Base-by-base conservation (phyloP, 495 filamentous ascomycete genomes). In the Poronia punctata region DNA sequence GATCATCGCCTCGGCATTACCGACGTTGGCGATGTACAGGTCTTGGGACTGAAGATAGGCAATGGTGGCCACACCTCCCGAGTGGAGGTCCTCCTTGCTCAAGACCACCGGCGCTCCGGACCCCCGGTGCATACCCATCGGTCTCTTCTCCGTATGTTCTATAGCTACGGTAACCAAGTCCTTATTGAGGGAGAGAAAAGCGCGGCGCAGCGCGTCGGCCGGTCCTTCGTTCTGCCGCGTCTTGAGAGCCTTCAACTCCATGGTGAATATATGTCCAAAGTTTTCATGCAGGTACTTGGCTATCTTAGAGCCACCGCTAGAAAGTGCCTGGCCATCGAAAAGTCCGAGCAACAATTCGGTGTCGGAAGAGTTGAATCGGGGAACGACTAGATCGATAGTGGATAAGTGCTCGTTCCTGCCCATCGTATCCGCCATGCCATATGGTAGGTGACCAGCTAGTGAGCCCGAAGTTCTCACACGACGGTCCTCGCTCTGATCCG, bases 341-440 rank as follows among this genome's bases (percentile, higher is more conserved):
- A 99, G 78, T 2, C 92, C 92, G 25, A 97, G 63, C 25, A 99
- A 69, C 10, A 82, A 92, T 57, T 97, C 88, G 36, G 86, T 80
- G 45, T 95, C 86, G 34, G 83, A 84, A n/a, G 86, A 88, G 53
- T 87, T 85, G 57, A 96, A 84, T 17, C 85, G 80, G 1, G 93
- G 93, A 21, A 97, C 85, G 27, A 97, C 88, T 70, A 99, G 83
- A 62, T 99, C 92, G 30, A 97, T 84, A n/a, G 88, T 95, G 7
- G 93, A 96, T 5, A 99, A 61, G 60, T 99, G 92, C 54, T 97
- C 88, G 51, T 87, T 88, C 49, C 75, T 83, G 11, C 92, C 92
- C 3, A 99, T 68, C n/a, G 83, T 88, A 62, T 99, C 92, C 25
- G 92, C 90, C 93, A 99, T 96, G 29, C 92, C 92, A 57, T 97